A percentile compares a stretch with the other conserved stretches of the same genome.
These are phyloP conservation scores for Thraustochytrium striatum DNA, from an alignment of 352 stramenopile species.

Conservation along the genomic window DNA sequence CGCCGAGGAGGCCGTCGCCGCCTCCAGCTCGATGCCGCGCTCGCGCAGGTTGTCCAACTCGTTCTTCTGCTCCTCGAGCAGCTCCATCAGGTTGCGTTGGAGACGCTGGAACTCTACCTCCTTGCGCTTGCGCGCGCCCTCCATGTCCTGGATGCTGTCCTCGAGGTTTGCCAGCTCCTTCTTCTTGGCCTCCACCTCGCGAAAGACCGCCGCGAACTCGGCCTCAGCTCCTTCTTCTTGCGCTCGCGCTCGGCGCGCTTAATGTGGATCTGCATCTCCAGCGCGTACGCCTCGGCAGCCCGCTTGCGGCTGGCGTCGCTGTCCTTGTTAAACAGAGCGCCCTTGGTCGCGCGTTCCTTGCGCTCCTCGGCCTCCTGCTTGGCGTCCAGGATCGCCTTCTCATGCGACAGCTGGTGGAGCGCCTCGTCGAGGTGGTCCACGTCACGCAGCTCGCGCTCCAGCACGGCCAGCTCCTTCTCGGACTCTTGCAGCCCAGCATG, in stretches of 20 bases:
- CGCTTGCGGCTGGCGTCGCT: slow-evolving; percentile 55
- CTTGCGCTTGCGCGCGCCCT: slow-evolving; percentile 80
- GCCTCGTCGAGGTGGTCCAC: slow-evolving; percentile 85
- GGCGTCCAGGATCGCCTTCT: slow-evolving; percentile 73
- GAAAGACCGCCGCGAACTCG: slow-evolving; percentile 81
- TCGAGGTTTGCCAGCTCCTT: slow-evolving; percentile 70
- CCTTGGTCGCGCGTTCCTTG: slow-evolving; percentile 52
- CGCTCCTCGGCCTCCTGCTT: slow-evolving; percentile 62
- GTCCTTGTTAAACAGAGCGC: slow-evolving; percentile 42
- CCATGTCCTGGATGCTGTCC: slow-evolving; percentile 81
- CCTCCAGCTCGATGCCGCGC: slow-evolving; percentile 82
- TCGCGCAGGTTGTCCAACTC: slow-evolving; percentile 82
- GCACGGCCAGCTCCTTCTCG: slow-evolving; percentile 77
- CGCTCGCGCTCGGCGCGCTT: slow-evolving; percentile 81
- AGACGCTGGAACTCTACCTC: slow-evolving; percentile 83
- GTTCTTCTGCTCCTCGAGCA: slow-evolving; percentile 86
- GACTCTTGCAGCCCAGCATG: slow-evolving; percentile 80
- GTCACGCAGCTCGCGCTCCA: slow-evolving; percentile 82
- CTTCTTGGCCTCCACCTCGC: slow-evolving; percentile 80
- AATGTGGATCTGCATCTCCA: slow-evolving; percentile 86
- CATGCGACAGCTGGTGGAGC: slow-evolving; percentile 80
- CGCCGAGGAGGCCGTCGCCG: slow-evolving; percentile 79
- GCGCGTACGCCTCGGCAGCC: slow-evolving; percentile 72
- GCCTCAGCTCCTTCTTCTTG: slow-evolving; percentile 83
- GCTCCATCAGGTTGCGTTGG: slow-evolving; percentile 84